Evolutionary conservation across 1,139 yeast species (phyloP).

Genomic region (Kodamaea fungicola): DNA sequence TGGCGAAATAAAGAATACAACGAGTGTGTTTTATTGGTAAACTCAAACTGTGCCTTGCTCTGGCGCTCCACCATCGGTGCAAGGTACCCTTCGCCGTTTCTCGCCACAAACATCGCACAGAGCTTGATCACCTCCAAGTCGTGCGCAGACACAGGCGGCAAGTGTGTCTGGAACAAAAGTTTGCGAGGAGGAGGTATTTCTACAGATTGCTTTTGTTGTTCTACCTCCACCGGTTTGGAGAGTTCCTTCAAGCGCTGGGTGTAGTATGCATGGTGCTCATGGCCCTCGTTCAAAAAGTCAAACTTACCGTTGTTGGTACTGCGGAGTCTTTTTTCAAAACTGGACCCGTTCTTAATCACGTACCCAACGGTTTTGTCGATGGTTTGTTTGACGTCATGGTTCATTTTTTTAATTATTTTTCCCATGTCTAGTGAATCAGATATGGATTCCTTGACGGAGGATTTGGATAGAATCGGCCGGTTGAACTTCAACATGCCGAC

Average conservation of each 20-base stretch:
- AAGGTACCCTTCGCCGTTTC: conserved; percentile 48
- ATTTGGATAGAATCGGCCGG: conserved; percentile 46
- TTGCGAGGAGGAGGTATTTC: conserved; percentile 28
- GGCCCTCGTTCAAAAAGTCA: conserved; percentile 51
- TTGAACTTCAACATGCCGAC: conserved; percentile 19
- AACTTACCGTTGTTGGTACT: conserved; percentile 55
- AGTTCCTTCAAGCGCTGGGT: conserved; percentile 27
- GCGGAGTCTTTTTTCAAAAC: conserved; percentile 60
- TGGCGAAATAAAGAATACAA: conserved; percentile 50
- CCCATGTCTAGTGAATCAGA: conserved; percentile 16
- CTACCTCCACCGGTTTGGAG: conserved; percentile 1
- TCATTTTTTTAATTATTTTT: conserved; percentile 5
- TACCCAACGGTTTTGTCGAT: conserved; percentile 74
- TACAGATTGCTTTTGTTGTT: conserved; percentile 14
- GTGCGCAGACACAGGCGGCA: conserved; percentile 56
- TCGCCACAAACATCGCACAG: conserved; percentile 67
- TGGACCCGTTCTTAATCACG: conserved; percentile 63
- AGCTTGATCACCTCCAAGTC: conserved; percentile 70
- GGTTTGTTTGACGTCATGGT: conserved; percentile 43
- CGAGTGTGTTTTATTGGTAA: conserved; percentile 60
- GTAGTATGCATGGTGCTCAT: conserved; percentile 60
- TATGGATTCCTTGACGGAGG: conserved; percentile 36
- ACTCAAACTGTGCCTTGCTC: conserved; percentile 62
- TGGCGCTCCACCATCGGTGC: conserved; percentile 35
- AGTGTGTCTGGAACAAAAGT: conserved; percentile 44